These are phyloP conservation scores for Lactifluus hygrophoroides DNA, from an alignment of 768 basidiomycete species.

Conservation along the genomic window DNA sequence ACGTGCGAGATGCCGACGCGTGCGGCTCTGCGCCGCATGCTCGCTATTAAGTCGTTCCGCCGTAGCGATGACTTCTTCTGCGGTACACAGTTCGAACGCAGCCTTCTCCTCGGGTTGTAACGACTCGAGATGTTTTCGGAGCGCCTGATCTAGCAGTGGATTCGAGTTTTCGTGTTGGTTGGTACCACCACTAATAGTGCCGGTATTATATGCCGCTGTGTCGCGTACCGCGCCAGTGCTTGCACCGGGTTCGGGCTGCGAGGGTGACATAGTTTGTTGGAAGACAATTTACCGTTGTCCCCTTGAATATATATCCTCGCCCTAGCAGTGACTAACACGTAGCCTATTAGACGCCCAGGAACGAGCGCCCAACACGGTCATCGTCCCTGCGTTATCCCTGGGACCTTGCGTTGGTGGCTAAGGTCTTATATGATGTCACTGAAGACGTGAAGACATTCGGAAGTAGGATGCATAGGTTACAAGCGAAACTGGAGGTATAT, in stretches of 20 bases:
- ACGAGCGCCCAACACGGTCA: too few relatives aligned
- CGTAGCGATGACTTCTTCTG: not conserved
- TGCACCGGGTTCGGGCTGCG: not conserved
- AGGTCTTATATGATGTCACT: too few relatives aligned
- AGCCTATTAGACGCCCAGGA: not conserved
- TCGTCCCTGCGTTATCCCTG: too few relatives aligned
- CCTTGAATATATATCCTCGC: not conserved
- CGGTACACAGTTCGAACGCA: not conserved
- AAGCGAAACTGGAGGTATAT: not conserved
- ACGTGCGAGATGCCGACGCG: not conserved
- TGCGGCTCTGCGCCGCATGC: not conserved
- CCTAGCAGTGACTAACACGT: not conserved
- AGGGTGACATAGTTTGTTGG: not conserved
- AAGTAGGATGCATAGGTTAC: not conserved
- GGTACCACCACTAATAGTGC: not conserved
- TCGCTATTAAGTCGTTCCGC: not conserved
- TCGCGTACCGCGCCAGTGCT: too few relatives aligned
- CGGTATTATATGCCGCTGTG: too few relatives aligned
- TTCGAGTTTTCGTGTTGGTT: not conserved
- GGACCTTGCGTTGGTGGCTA: too few relatives aligned
- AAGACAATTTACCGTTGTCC: not conserved
- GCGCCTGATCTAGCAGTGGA: slow-evolving; percentile 5
- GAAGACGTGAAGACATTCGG: too few relatives aligned
- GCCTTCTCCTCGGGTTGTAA: not conserved
- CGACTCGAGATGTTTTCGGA: slow-evolving; percentile 1